Conservation (phyloP, 2,329 filamentous ascomycete species). For the Monosporascus sp. region DNA sequence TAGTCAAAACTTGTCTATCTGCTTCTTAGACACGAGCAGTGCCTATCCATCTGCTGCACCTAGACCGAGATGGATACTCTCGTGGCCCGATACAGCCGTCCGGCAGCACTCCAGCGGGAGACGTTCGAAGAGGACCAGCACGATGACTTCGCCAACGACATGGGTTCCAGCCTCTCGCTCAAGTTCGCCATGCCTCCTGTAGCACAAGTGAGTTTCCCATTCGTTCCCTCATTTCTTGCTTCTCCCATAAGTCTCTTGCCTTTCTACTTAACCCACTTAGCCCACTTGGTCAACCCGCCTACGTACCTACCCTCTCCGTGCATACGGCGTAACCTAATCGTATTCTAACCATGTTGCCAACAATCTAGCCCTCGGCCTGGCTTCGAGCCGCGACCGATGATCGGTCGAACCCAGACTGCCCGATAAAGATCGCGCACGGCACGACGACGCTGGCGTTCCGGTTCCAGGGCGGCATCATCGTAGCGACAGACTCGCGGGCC, state of each 20-base stretch:
- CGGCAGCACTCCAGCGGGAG: constrained; percentile 67
- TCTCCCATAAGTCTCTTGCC: background rate
- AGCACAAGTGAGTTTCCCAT: constrained; percentile 62
- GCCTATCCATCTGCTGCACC: background rate
- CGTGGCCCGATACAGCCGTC: constrained; percentile 84
- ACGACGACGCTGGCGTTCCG: constrained; percentile 97
- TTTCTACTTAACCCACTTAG: background rate
- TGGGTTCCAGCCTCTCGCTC: constrained; percentile 72
- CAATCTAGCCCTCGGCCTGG: constrained; percentile 74
- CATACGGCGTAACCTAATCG: background rate
- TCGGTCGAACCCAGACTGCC: constrained; percentile 91
- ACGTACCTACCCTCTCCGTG: background rate
- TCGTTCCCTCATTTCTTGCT: background rate
- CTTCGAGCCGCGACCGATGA: constrained; percentile 96
- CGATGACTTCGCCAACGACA: constrained; percentile 65
- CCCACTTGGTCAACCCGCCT: background rate
- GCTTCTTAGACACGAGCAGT: background rate
- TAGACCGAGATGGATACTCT: constrained; percentile 74
- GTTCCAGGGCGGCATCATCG: constrained; percentile 97
- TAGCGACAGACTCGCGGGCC: constrained; percentile 94
- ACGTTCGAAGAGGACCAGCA: constrained; percentile 67
- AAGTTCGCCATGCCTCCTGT: constrained; percentile 95
- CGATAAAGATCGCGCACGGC: constrained; percentile 99
- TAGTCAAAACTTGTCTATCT: background rate
- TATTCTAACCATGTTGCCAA: constrained; percentile 5